phyloP scores from a whole-genome alignment of 2,329 filamentous ascomycete genomes.

The Curvularia sp. region DNA sequence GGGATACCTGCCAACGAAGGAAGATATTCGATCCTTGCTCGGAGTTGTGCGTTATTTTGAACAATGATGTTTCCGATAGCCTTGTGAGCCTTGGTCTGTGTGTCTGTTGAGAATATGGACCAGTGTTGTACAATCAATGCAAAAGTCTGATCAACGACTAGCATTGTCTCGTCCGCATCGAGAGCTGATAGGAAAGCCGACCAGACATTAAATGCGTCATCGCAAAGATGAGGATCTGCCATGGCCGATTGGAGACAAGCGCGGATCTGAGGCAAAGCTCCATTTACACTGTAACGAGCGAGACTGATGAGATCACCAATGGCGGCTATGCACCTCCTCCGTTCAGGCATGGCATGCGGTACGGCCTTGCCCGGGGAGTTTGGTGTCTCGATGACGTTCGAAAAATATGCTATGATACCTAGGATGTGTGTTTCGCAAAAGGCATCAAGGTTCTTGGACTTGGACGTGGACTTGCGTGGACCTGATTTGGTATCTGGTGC shows the following conservation, averaged over 20 bases:
- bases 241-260: constrained; percentile 91
- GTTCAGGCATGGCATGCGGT: constrained; percentile 69
- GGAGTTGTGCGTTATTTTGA: constrained; percentile 67
- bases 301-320: constrained; percentile 87
- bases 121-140: constrained; percentile 86
- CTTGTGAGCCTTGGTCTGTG: constrained; percentile 65
- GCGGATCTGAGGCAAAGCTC: constrained; percentile 90
- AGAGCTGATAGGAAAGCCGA: constrained; percentile 76
- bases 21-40: constrained; percentile 73
- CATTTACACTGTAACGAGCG: constrained; percentile 74
- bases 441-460: constrained; percentile 67
- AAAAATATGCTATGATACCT: constrained; percentile 84
- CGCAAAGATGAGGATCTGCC: constrained; percentile 74
- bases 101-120: constrained; percentile 68
- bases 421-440: constrained; percentile 87
- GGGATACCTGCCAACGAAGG: constrained; percentile 78
- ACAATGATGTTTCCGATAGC: constrained; percentile 71
- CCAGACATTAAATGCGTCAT: constrained; percentile 85
- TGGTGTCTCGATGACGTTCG: constrained; percentile 76
- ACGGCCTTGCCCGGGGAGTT: constrained; percentile 48
- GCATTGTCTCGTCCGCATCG: constrained; percentile 75
- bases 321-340: constrained; percentile 77
- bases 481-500: constrained; percentile 55
- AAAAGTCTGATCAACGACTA: constrained; percentile 86
- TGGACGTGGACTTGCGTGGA: constrained; percentile 54